Evolutionary conservation across 1,284 basidiomycete species (phyloP).

Genomic region (Austroboletus niveus): DNA sequence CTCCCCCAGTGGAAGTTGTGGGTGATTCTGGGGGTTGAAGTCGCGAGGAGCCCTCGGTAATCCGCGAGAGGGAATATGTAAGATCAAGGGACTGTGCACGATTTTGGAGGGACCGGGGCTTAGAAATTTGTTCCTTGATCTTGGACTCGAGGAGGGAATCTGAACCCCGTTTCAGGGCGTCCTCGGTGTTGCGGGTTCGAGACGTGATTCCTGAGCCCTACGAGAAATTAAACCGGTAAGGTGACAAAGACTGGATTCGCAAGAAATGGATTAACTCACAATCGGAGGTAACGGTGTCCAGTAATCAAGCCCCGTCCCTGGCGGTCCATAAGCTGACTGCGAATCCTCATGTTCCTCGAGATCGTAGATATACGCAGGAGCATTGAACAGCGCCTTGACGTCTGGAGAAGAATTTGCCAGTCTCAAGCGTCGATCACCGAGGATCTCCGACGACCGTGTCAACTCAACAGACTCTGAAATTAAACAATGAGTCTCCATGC

Average conservation of each 20-base stretch:
- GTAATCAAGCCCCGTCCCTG: constrained; percentile 51
- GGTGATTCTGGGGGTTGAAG: constrained; percentile 71
- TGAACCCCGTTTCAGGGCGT: constrained; percentile 79
- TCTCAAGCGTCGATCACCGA: constrained; percentile 74
- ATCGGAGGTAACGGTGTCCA: constrained; percentile 79
- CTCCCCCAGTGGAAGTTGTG: constrained; percentile 66
- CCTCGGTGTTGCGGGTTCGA: constrained; percentile 65
- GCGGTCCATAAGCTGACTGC: constrained; percentile 52
- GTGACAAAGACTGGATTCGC: constrained; percentile 16
- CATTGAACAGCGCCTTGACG: constrained; percentile 93
- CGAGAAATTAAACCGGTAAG: constrained; percentile 12
- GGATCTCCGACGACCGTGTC: constrained; percentile 64
- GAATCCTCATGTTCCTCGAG: constrained; percentile 68
- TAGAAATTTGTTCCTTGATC: constrained; percentile 72
- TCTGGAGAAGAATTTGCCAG: constrained; percentile 89
- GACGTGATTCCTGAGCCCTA: constrained; percentile 66
- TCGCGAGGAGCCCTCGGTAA: constrained; percentile 63
- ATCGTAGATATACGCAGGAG: constrained; percentile 73
- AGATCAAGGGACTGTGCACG: constrained; percentile 80
- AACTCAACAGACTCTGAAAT: constrained; percentile 70
- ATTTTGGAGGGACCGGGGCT: constrained; percentile 74
- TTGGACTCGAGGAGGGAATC: constrained; percentile 88
- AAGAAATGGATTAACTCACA: constrained; percentile 41
- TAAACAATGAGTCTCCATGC: constrained; percentile 13
- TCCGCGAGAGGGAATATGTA: constrained; percentile 73